Base-by-base conservation (phyloP, 441 rosid genomes). In the Mallotus repandus region DNA sequence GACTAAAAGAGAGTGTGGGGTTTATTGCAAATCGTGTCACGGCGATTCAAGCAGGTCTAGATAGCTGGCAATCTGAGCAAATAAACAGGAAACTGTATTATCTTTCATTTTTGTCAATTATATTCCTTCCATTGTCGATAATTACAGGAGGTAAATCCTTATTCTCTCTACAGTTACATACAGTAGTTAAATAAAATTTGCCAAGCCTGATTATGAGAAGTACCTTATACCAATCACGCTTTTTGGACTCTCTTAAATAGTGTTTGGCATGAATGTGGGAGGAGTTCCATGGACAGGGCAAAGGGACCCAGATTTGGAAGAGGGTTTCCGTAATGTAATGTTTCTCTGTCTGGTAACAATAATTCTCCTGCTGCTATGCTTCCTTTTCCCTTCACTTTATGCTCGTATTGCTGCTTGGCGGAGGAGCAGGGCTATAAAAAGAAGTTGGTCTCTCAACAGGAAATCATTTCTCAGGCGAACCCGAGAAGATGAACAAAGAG, bases 241-340 rank as follows among this genome's bases (percentile, higher is more conserved):
- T 63, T 63, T 12, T 71, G 63, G 35, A 60, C 46, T 9, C 58
- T 56, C 9, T 12, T 9, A 66, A 61, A 69, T 88, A 96, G 99
- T 93, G 53, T 93, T 96, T 62, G 99, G 98, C 69, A 96, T 96
- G 99, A 93, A 93, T 14, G 99, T 96, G 74, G 98, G 98, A 62
- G 99, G 99, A 77, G 98, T 96, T 78, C 99, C 98, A 41, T 96
- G 99, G 99, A 96, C 99, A 0, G 87, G 80, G 63, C 97, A 96
- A 72, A 81, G 68, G 25, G 75, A 88, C 49, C 95, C 96, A 0
- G 79, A 69, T 32, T 32, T 87, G 14, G 70, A 84, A 69, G 88
- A 91, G 3, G 98, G 99, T 57, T 96, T 96, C 74, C 88, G 85
- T 71, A 96, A 96, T 46, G 99, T 96, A 6, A 87, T 96, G 90